Evolutionary conservation across 2,329 filamentous ascomycete species (phyloP), one percentile per base, ranked within the genome.

Genomic region (Fusarium lyarnte): DNA sequence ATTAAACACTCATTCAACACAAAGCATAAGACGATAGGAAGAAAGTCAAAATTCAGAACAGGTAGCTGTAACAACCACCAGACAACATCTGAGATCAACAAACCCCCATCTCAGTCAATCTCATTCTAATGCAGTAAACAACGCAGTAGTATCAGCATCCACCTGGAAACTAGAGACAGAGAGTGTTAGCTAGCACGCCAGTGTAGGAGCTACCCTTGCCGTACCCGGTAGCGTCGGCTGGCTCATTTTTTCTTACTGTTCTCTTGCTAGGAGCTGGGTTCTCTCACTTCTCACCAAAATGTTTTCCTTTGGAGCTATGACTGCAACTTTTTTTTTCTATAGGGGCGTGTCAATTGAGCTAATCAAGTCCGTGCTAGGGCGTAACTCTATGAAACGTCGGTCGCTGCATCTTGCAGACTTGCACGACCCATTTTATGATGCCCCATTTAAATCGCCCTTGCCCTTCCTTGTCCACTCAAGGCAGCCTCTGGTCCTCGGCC

Each of bases 181-280:
- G 19, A 43, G 38, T 66, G 41, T 35, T 68, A 75, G 69, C 58
- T 51, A 77, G 72, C 65, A 76, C 66, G 72, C 72, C 72, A 74
- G 72, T 49, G 64, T 54, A 63, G 47, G 63, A 66, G 62, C 69
- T 72, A 65, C 69, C 69, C 73, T 75, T 76, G 73, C 76, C 73
- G 57, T 76, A 63, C 69, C 61, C 65, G 57, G 72, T 77, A 76
- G 74, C 74, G 73, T 76, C 73, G 74, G 72, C 58, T 77, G 69
- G 74, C 61, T 69, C 68, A 60, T 51, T 68, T 69, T 74, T 69
- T 68, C 61, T 53, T 23, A 51, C 58, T 68, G 25, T 16, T 66
- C 42, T 54, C 21, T 33, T 46, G 17, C 51, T 61, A 46, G 29
- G 29, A 51, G 12, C 64, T 47, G n/a, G 49, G 39, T 46, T 57